phyloP scores from a whole-genome alignment of 805 yeast genomes.

The Pichia thaimueangensis region DNA sequence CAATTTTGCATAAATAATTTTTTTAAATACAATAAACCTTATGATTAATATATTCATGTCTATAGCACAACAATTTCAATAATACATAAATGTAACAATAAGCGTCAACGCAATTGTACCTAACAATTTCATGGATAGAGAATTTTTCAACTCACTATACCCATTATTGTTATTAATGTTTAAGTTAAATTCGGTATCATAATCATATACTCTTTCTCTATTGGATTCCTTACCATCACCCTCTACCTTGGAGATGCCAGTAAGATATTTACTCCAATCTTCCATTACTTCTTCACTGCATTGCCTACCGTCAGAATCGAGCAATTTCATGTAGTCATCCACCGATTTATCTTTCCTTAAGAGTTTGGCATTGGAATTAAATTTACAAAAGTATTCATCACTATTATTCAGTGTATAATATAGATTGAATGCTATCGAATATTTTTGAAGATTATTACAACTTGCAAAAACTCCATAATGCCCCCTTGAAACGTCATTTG shows the following conservation, averaged over 20 bases:
- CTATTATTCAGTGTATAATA: slow-evolving; percentile 25
- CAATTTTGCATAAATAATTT: too few species aligned
- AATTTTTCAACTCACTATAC: neutral
- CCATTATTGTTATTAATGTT: neutral
- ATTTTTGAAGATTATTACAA: slow-evolving; percentile 33
- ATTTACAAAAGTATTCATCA: slow-evolving; percentile 15
- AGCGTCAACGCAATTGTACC: too few species aligned
- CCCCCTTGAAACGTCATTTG: slow-evolving; percentile 32
- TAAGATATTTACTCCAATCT: slow-evolving; percentile 21
- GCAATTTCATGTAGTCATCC: slow-evolving; percentile 14
- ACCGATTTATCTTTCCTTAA: slow-evolving; percentile 13
- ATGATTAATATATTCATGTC: too few species aligned
- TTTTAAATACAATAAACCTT: too few species aligned
- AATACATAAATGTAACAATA: neutral
- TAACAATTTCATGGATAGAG: too few species aligned
- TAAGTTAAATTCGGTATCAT: slow-evolving; percentile 10
- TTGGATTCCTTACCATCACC: neutral
- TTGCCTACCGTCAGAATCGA: slow-evolving; percentile 19
- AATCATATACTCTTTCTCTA: slow-evolving; percentile 13
- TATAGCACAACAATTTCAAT: too few species aligned
- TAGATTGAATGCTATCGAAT: slow-evolving; percentile 37
- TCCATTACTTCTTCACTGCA: slow-evolving; percentile 22
- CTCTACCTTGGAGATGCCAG: slow-evolving; percentile 16
- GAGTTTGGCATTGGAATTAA: slow-evolving; percentile 16
- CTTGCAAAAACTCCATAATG: slow-evolving; percentile 37